Evolutionary conservation across 2,329 filamentous ascomycete genomes (phyloP).

Genomic region (Ceratocystis cacaofunesta): DNA sequence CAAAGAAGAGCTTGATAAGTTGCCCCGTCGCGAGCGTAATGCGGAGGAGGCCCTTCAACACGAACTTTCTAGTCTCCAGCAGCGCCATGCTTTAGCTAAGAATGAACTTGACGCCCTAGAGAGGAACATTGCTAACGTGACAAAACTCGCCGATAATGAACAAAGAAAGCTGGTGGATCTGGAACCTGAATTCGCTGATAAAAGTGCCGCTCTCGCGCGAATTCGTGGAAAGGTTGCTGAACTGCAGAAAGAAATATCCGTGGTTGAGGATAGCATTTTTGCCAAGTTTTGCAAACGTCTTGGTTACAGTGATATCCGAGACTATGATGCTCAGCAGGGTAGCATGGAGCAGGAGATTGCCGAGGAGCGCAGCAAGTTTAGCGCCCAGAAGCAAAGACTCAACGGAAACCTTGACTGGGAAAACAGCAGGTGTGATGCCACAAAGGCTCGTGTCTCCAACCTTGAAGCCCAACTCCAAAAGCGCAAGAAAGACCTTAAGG

Average conservation of each 20-base stretch:
- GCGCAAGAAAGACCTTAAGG: slow-evolving; percentile 52
- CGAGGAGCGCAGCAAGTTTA: slow-evolving; percentile 75
- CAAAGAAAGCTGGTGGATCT: slow-evolving; percentile 60
- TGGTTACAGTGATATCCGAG: slow-evolving; percentile 76
- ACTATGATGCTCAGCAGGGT: slow-evolving; percentile 87
- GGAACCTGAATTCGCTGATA: slow-evolving; percentile 62
- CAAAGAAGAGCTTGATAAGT: slow-evolving; percentile 58
- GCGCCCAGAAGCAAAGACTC: slow-evolving; percentile 65
- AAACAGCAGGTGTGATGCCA: slow-evolving; percentile 36
- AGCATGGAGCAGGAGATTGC: slow-evolving; percentile 80
- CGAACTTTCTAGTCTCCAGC: slow-evolving; percentile 65
- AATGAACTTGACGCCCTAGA: slow-evolving; percentile 66
- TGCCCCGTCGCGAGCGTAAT: slow-evolving; percentile 63
- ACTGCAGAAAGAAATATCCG: slow-evolving; percentile 49
- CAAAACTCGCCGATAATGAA: slow-evolving; percentile 61
- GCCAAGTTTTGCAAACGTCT: slow-evolving; percentile 70
- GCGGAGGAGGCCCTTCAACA: slow-evolving; percentile 71
- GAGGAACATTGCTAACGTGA: slow-evolving; percentile 72
- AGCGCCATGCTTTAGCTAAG: slow-evolving; percentile 54
- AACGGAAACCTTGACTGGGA: slow-evolving; percentile 47
- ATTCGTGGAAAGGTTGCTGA: slow-evolving; percentile 36
- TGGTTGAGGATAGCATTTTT: slow-evolving; percentile 82
- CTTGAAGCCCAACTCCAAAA: slow-evolving; percentile 53
- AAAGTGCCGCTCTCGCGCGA: slow-evolving; percentile 51
- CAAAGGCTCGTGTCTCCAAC: slow-evolving; percentile 51